Evolutionary conservation across 2,329 filamentous ascomycete species (phyloP), one percentile per base, ranked within the genome.

Genomic region (Verticillium dahliae): DNA sequence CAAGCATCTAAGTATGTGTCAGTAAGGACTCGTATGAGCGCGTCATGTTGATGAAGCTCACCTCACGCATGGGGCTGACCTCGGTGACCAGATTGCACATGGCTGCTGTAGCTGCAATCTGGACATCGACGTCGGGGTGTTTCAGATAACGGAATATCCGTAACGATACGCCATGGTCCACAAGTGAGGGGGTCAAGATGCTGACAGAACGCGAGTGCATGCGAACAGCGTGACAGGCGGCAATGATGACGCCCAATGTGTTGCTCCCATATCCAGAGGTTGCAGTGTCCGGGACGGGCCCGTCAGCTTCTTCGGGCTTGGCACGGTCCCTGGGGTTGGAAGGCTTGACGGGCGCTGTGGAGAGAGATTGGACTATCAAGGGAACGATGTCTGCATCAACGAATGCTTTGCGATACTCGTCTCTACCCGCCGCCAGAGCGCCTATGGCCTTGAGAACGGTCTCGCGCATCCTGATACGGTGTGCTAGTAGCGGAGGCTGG

Each of bases 41-140:
- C 11, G 13, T 52, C 10, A 2, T 18, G 10, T 4, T 18, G 4
- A 10, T 37, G 41, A 18, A 80, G 27, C 88, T 79, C 73, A 94
- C 91, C 72, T 92, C 87, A 73, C 91, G 88, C 86, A 97, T 92
- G 1, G 95, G 93, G 70, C 93, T 97, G 68, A 96, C 91, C 65
- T 96, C 91, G 56, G 92, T 81, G 6, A 96, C 84, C 57, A 99
- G 76, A 72, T 99, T 99, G 68, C 89, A 92, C 45, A 96, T 85
- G 6, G 90, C 88, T 39, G 90, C 88, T 0, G 92, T 96, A 6
- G 94, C 92, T 57, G 92, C 92, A 70, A 95, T 88, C 71, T 93
- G 90, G 4, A 98, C 88, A 59, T 94, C 87, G 37, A 91, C 76
- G 67, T 95, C 86, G 6, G 83, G 81, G 73, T 95, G 90, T 62